Evolutionary conservation across 2,329 filamentous ascomycete species (phyloP).

Genomic region (Penicillium sp.): DNA sequence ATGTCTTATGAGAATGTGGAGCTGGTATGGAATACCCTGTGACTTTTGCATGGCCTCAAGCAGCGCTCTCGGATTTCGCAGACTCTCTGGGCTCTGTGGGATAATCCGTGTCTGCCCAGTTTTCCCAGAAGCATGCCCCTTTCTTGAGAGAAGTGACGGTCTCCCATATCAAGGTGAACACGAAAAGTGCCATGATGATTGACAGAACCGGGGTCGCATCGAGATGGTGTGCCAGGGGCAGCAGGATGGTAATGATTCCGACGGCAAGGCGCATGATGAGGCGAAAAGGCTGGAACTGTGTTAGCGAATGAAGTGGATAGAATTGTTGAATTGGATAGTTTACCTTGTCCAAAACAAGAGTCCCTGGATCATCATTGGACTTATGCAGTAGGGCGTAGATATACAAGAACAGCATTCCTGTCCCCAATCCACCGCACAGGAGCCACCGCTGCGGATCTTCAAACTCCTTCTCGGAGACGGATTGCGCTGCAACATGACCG

Average conservation of each 20-base stretch:
- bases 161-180: conserved; percentile 48
- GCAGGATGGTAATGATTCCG: conserved; percentile 37
- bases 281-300: conserved; percentile 11
- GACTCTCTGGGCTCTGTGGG: conserved; percentile 13
- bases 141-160: conserved; percentile 35
- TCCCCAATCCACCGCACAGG: conserved; percentile 49
- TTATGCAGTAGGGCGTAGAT: conserved; percentile 42
- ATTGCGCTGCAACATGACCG: conserved; percentile 49
- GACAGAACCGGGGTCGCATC: conserved; percentile 43
- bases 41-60: too few relatives aligned
- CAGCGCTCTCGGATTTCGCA: too few relatives aligned
- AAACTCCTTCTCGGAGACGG: conserved; percentile 42
- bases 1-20: too few relatives aligned
- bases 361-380: conserved; percentile 37
- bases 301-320: conserved; percentile 16
- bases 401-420: conserved; percentile 48
- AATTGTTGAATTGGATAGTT: neutral
- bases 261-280: conserved; percentile 35
- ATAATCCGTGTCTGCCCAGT: conserved; percentile 31
- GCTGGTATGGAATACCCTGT: too few relatives aligned
- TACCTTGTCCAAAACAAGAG: conserved; percentile 35
- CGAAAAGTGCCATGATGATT: conserved; percentile 47
- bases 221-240: conserved; percentile 36
- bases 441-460: conserved; percentile 51
- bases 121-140: conserved; percentile 29